Evolutionary conservation across 345 rosid genomes (phyloP).

Genomic region (Populus ilicifolia): DNA sequence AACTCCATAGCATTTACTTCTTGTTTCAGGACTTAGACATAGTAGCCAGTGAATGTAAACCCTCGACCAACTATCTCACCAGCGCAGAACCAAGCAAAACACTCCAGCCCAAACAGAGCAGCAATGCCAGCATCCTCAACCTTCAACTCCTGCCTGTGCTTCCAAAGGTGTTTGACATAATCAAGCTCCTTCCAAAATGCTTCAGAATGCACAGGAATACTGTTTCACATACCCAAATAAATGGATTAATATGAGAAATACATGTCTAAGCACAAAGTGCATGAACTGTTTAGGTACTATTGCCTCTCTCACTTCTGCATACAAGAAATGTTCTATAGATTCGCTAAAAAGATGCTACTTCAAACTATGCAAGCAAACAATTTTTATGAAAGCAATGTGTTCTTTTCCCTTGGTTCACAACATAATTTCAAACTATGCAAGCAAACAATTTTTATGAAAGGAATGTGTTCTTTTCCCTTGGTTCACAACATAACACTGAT

Average conservation of each 20-base stretch:
- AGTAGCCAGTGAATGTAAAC: conserved; percentile 69
- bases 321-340: background rate
- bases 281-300: background rate
- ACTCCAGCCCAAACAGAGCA: conserved; percentile 64
- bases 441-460: background rate
- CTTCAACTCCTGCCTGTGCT: conserved; percentile 52
- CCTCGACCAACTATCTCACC: conserved; percentile 74
- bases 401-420: background rate
- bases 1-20: background rate
- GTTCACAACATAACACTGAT: background rate
- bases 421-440: too few species aligned
- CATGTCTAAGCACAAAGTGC: background rate
- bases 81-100: conserved; percentile 67
- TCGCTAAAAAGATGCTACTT: background rate
- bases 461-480: background rate
- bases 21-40: conserved; percentile 30
- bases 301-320: background rate
- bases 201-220: conserved; percentile 54
- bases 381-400: background rate
- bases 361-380: background rate
- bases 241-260: background rate
- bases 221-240: conserved; percentile 15
- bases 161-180: conserved; percentile 50
- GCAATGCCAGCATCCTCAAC: conserved; percentile 65
- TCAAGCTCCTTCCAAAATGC: conserved; percentile 63